Evolutionary conservation across 441 rosid species (phyloP).

Genomic region (Arabidopsis hybrid): DNA sequence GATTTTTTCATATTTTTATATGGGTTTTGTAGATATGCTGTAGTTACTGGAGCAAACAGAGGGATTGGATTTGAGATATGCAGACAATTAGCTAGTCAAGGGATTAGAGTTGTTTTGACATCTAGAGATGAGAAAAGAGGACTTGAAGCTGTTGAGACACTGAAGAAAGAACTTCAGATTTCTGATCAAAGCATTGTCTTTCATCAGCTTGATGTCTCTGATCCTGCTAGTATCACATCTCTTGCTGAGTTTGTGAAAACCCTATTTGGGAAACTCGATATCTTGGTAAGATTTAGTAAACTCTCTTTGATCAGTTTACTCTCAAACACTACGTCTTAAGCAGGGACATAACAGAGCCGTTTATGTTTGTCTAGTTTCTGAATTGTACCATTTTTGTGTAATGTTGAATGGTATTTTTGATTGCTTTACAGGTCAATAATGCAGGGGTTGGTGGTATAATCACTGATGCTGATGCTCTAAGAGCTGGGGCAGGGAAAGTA

Average conservation of each 20-base stretch:
- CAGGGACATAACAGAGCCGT: neutral
- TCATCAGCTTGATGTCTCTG: constrained; percentile 68
- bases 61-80: constrained; percentile 56
- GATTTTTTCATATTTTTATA: neutral
- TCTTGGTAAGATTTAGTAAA: constrained; percentile 47
- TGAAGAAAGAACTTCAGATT: constrained; percentile 39
- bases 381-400: neutral
- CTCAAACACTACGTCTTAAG: too few relatives aligned
- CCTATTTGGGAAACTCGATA: constrained; percentile 63
- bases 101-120: constrained; percentile 54
- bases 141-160: constrained; percentile 54
- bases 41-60: constrained; percentile 60
- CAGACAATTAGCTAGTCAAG: constrained; percentile 50
- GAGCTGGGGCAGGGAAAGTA: constrained; percentile 43
- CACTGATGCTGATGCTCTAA: constrained; percentile 41
- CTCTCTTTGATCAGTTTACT: neutral
- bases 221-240: constrained; percentile 51
- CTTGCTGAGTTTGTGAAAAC: constrained; percentile 51
- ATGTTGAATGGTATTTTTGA: constrained; percentile 7
- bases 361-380: neutral
- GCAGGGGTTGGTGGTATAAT: constrained; percentile 56
- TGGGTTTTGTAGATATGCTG: constrained; percentile 44
- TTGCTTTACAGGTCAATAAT: constrained; percentile 59
- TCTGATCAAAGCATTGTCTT: constrained; percentile 48
- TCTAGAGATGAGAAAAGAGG: constrained; percentile 60